Conservation (phyloP, 2,329 filamentous ascomycete species). For the Ascochyta koolunga region DNA sequence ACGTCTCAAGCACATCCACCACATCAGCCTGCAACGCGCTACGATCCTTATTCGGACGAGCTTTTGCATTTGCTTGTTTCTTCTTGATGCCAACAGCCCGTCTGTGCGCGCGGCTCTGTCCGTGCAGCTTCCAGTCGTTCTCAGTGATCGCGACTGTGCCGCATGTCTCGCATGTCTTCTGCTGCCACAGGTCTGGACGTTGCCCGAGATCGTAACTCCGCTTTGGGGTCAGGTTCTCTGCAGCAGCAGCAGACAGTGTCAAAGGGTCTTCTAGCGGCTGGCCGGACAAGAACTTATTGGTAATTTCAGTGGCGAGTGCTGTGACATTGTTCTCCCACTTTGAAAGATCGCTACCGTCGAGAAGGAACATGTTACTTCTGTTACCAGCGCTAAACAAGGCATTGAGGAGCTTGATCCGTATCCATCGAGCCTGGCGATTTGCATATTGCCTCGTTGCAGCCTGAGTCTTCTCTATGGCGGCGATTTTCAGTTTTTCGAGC, state of each 20-base stretch:
- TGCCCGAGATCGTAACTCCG: slow-evolving; percentile 55
- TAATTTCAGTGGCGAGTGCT: slow-evolving; percentile 67
- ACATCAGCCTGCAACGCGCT: slow-evolving; percentile 20
- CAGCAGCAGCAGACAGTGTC: slow-evolving; percentile 62
- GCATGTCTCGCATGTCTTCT: slow-evolving; percentile 74
- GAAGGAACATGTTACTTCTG: slow-evolving; percentile 69
- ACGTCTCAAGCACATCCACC: slow-evolving; percentile 33
- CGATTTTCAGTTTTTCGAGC: slow-evolving; percentile 61
- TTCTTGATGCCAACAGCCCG: slow-evolving; percentile 40
- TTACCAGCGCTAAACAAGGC: slow-evolving; percentile 64
- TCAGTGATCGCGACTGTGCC: slow-evolving; percentile 61
- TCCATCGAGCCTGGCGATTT: slow-evolving; percentile 83
- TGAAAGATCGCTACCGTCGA: slow-evolving; percentile 76
- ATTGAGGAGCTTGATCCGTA: slow-evolving; percentile 78
- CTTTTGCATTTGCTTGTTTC: slow-evolving; percentile 28
- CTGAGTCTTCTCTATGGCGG: slow-evolving; percentile 77
- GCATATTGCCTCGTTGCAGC: slow-evolving; percentile 87
- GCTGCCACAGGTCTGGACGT: slow-evolving; percentile 54
- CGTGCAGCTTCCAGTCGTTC: slow-evolving; percentile 64
- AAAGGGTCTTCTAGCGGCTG: slow-evolving; percentile 60
- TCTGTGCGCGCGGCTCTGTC: slow-evolving; percentile 61
- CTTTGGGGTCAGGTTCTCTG: slow-evolving; percentile 63
- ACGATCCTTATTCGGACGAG: not conserved
- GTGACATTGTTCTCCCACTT: slow-evolving; percentile 70
- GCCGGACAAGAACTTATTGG: slow-evolving; percentile 65